phyloP scores from a whole-genome alignment of 345 rosid species.

The Bretschneidera sinensis region DNA sequence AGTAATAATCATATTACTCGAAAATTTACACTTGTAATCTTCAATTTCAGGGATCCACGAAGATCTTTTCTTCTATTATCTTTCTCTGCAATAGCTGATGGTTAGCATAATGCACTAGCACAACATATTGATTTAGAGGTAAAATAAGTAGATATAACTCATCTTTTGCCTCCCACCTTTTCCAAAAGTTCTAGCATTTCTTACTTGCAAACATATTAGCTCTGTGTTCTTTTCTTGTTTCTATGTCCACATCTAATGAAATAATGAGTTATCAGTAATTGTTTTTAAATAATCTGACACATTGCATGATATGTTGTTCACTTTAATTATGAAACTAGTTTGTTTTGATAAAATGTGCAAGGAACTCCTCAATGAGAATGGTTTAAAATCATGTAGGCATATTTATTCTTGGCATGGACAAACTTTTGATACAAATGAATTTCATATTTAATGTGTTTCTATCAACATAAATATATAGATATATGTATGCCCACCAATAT shows the following conservation, averaged over 20 bases:
- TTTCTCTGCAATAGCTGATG: constrained; percentile 1
- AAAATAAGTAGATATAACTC: not conserved
- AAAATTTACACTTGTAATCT: constrained; percentile 15
- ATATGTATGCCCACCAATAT: too few relatives aligned
- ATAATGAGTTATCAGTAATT: not conserved
- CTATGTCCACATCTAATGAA: not conserved
- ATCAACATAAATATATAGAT: not conserved
- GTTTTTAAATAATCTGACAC: not conserved
- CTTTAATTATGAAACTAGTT: not conserved
- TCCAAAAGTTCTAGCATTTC: too few relatives aligned
- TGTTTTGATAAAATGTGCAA: too few relatives aligned
- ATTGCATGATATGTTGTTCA: not conserved
- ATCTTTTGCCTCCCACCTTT: not conserved
- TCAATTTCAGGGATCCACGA: constrained; percentile 60
- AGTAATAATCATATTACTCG: too few relatives aligned
- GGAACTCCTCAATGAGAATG: too few relatives aligned
- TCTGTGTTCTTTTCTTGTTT: too few relatives aligned
- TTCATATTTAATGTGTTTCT: too few relatives aligned
- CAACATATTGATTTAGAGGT: not conserved
- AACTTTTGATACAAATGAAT: not conserved
- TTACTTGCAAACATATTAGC: not conserved
- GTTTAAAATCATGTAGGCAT: too few relatives aligned
- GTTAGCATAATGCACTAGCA: not conserved
- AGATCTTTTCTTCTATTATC: not conserved
- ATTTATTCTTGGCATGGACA: not conserved